phyloP scores from a whole-genome alignment of 495 filamentous ascomycete genomes.

The Bacidia gigantensis region DNA sequence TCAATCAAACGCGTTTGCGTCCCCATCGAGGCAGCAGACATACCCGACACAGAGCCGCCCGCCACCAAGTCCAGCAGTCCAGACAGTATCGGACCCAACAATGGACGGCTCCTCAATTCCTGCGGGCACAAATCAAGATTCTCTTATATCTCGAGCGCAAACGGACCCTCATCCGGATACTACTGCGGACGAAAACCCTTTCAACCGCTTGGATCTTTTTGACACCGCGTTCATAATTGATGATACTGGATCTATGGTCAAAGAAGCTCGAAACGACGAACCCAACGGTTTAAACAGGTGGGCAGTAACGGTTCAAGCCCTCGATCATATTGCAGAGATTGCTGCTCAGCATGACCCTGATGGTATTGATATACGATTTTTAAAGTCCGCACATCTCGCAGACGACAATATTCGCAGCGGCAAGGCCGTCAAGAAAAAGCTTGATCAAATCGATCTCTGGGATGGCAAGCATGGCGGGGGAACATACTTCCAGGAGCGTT shows the following conservation, averaged over 20 bases:
- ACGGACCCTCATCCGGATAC: neutral
- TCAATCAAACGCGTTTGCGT: too few species aligned
- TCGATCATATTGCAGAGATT: neutral
- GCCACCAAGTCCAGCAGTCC: too few species aligned
- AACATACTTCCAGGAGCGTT: neutral
- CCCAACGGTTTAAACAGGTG: neutral
- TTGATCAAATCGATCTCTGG: neutral
- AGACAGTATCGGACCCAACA: too few species aligned
- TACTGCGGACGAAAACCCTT: neutral
- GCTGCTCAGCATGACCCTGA: constrained; percentile 3
- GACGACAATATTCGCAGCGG: neutral
- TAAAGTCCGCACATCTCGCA: constrained; percentile 1
- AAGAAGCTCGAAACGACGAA: neutral
- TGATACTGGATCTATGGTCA: constrained; percentile 5
- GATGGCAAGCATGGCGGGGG: neutral
- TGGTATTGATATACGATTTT: constrained; percentile 3
- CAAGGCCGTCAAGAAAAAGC: neutral
- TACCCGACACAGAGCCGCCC: too few species aligned
- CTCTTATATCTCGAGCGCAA: neutral
- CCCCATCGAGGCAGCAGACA: too few species aligned
- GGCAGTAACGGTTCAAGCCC: neutral
- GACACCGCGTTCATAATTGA: constrained; percentile 5
- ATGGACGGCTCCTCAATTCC: too few species aligned
- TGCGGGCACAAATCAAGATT: neutral
- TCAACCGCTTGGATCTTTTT: constrained; percentile 2